These are phyloP conservation scores for Huntiella bhutanensis DNA, from an alignment of 2,329 filamentous ascomycete species.

Conservation along the genomic window DNA sequence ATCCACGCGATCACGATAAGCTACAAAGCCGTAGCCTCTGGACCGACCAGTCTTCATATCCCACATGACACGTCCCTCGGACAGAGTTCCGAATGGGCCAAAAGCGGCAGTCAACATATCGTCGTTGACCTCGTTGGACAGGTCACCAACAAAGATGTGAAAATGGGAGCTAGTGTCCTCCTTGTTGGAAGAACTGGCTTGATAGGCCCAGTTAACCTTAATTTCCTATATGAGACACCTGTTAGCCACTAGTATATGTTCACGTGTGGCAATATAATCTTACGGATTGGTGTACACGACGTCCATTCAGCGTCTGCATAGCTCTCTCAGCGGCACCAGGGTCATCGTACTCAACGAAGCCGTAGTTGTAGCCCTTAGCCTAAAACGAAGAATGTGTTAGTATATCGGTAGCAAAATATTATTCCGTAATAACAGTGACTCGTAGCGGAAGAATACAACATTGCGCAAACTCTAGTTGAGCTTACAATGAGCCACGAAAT, in stretches of 20 bases:
- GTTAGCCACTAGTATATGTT: not conserved
- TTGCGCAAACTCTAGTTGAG: too few relatives aligned
- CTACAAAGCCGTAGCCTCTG: constrained; percentile 92
- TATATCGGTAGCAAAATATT: not conserved
- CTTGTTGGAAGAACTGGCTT: constrained; percentile 84
- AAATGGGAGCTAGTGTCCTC: constrained; percentile 97
- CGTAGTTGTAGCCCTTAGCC: constrained; percentile 96
- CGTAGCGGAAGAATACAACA: too few relatives aligned
- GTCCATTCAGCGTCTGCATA: constrained; percentile 91
- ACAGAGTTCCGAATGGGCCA: constrained; percentile 86
- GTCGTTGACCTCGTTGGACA: constrained; percentile 97
- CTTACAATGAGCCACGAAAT: too few relatives aligned
- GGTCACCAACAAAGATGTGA: constrained; percentile 94
- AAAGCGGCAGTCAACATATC: constrained; percentile 87
- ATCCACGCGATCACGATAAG: constrained; percentile 82
- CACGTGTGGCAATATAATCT: constrained; percentile 18
- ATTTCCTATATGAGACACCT: constrained; percentile 50
- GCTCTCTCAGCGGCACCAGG: constrained; percentile 89
- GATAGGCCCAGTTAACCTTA: constrained; percentile 97
- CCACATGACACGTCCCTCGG: constrained; percentile 98
- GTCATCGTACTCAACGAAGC: constrained; percentile 97
- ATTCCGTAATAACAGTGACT: too few relatives aligned
- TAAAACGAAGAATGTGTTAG: constrained; percentile 25
- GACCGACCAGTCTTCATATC: constrained; percentile 99
- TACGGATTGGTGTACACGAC: constrained; percentile 88